Evolutionary conservation across 495 filamentous ascomycete species (phyloP), one percentile per base, ranked within the genome.

Genomic region (Pseudotulostoma volvatum): DNA sequence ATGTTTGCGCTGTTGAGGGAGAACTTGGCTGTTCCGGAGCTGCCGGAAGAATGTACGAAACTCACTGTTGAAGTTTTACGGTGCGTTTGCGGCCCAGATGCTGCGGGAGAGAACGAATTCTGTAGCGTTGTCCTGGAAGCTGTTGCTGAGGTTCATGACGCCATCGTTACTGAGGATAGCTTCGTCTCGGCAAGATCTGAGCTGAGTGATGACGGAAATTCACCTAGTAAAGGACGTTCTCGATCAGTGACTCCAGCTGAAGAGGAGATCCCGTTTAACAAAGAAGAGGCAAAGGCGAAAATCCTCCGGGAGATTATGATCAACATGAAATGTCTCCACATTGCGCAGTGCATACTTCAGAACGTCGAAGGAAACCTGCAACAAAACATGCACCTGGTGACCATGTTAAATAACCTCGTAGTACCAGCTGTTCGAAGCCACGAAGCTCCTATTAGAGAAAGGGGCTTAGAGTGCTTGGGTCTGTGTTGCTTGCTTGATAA

Each of bases 241-340:
- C 50, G 57, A 34, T 61, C 60, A 7, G 60, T 60, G 44, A 64
- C 57, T 0, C 47, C 71, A 45, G 61, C 62, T 1, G n/a, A n/a
- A n/a, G 55, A 61, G 3, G 68, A 69, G 16, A 49, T 49, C 3
- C 57, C 57, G 4, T 65, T 73, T 36, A 73, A 70, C 34, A 79
- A 79, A 47, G 82, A 84, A 47, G 77, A 81, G 36, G 77, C 77
- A 5, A 79, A 85, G 52, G 71, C 72, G 9, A 93, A 87, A 58
- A 77, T 84, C 2, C 69, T 95, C 40, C 71, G 70, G 39, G 85
- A 94, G 54, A 86, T 96, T 52, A 75, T 93, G 65, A 79, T 96
- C 49, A 95, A 96, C 63, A 84, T 94, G 75, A 95, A 96, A 56
- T 95, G 90, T 60, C 70, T 99, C 25, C 84, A 95, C 51, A 93